Conservation (phyloP, 352 stramenopile genomes). For the Pythium myriotylum region DNA sequence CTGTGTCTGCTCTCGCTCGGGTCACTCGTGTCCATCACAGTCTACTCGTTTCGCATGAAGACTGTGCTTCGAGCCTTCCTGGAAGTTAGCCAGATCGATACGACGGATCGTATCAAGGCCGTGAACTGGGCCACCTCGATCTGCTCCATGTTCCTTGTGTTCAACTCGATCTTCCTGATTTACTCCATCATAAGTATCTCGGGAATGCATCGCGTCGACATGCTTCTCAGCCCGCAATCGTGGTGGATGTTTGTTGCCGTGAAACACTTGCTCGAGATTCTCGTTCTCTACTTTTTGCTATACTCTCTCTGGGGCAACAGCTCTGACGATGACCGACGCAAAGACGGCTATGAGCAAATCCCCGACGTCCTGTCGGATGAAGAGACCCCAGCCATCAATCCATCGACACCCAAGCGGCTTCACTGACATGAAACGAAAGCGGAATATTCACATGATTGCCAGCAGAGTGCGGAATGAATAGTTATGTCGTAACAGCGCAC, state of each 20-base stretch:
- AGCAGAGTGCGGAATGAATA: constrained; percentile 1
- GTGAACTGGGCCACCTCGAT: constrained; percentile 96
- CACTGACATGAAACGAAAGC: constrained; percentile 15
- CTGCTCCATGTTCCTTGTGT: constrained; percentile 95
- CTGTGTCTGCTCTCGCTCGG: constrained; percentile 85
- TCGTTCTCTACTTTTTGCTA: constrained; percentile 94
- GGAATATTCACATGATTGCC: not conserved
- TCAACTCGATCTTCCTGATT: constrained; percentile 87
- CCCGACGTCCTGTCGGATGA: constrained; percentile 70
- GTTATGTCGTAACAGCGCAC: constrained; percentile 4
- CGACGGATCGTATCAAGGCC: constrained; percentile 94
- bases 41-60: constrained; percentile 96
- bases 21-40: constrained; percentile 90
- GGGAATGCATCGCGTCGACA: constrained; percentile 86
- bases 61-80: constrained; percentile 95
- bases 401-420: constrained; percentile 27
- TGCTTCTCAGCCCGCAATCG: constrained; percentile 79
- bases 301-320: constrained; percentile 93
- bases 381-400: constrained; percentile 26
- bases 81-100: constrained; percentile 96
- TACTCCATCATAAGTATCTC: constrained; percentile 85
- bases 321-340: constrained; percentile 61
- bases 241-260: constrained; percentile 95
- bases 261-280: constrained; percentile 93
- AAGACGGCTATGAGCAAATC: constrained; percentile 80